Percentiles rank a stretch among this genome's conserved stretches.
Conservation (phyloP, 306 rosid genomes). For the Medicago ruthenica region DNA sequence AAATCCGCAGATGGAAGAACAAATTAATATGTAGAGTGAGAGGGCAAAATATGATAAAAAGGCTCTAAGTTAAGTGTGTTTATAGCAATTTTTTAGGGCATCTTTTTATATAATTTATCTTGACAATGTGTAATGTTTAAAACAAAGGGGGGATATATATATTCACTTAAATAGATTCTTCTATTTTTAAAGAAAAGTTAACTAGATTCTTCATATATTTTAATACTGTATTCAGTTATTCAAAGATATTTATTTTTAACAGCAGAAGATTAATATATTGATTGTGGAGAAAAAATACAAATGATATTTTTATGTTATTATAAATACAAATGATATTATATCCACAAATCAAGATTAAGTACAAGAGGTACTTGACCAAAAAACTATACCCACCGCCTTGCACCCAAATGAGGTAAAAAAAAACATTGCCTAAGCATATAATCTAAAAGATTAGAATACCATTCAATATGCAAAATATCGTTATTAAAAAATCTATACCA, state of each 20-base stretch:
- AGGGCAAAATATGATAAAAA: neutral
- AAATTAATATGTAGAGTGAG: neutral
- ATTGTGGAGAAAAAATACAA: no score
- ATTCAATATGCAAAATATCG: no score
- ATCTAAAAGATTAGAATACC: no score
- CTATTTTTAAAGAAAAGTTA: neutral
- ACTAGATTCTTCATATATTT: conserved; percentile 7
- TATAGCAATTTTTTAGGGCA: neutral
- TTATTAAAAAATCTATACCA: no score
- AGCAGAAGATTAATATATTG: no score
- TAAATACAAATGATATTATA: no score
- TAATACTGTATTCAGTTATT: conserved; percentile 11
- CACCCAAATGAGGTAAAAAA: no score
- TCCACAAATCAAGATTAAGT: no score
- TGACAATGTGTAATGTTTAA: neutral
- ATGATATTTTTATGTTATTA: no score
- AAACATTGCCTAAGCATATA: no score
- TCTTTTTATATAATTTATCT: neutral
- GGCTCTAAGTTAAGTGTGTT: conserved; percentile 14
- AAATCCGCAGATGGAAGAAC: neutral
- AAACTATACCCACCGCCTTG: no score
- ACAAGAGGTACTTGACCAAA: no score
- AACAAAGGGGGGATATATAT: neutral
- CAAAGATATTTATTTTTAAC: neutral
- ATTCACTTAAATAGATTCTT: neutral